phyloP scores from a whole-genome alignment of 2,329 filamentous ascomycete species.

The Rosellinia necatrix region DNA sequence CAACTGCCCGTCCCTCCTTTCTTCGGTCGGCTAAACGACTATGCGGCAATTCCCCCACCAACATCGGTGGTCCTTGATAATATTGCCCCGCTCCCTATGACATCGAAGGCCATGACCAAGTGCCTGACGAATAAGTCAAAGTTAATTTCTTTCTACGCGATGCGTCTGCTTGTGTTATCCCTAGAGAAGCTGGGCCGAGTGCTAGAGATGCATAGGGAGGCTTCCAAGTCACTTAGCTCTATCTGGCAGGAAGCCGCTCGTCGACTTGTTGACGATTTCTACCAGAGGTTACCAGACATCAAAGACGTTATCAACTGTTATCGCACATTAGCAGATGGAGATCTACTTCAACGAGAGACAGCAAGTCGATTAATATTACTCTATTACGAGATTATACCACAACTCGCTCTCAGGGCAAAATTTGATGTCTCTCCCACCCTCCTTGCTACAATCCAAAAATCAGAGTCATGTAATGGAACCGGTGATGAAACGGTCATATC shows the following conservation, averaged over 20 bases:
- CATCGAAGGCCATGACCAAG: conserved; percentile 75
- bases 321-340: conserved; percentile 67
- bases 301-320: conserved; percentile 80
- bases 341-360: conserved; percentile 77
- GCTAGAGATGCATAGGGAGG: conserved; percentile 63
- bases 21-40: conserved; percentile 69
- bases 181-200: conserved; percentile 76
- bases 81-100: conserved; percentile 81
- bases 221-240: conserved; percentile 46
- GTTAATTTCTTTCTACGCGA: conserved; percentile 81
- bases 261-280: conserved; percentile 74
- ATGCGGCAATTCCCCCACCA: conserved; percentile 74
- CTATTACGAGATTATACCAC: conserved; percentile 85
- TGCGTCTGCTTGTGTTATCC: conserved; percentile 76
- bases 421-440: conserved; percentile 86
- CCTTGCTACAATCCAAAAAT: conserved; percentile 66
- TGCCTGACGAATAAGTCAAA: conserved; percentile 80
- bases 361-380: conserved; percentile 76
- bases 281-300: conserved; percentile 76
- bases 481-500: conserved; percentile 58
- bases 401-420: conserved; percentile 78
- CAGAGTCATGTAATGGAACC: conserved; percentile 60
- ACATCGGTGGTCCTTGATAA: conserved; percentile 81
- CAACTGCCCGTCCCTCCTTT: conserved; percentile 72
- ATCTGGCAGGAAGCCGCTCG: conserved; percentile 73